Base-by-base conservation (phyloP, 345 rosid genomes). In the Physaria fendleri region DNA sequence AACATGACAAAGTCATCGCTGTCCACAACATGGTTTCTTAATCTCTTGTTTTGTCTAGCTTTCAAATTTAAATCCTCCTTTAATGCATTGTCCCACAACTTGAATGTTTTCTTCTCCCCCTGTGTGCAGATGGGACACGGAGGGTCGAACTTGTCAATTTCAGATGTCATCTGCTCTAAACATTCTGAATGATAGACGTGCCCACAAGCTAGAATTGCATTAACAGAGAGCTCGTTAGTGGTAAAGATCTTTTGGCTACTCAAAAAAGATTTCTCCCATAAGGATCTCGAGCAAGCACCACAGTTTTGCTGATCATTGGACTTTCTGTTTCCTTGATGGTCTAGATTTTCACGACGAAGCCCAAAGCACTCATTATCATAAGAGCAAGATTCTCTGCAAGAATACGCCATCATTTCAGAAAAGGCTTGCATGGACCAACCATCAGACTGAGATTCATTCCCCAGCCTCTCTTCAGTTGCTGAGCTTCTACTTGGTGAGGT, bases 121-220 rank as follows among this genome's bases (percentile, higher is more conserved):
- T 83, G 59, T 11, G 88, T 87, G 69, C 99, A 93, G 50, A 93
- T 39, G 6, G 95, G 99, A 71, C 99, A 93, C 6, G 75, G 49
- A 14, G 99, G 97, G 60, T 89, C 96, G 49, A 83, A 89, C 70
- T 87, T 87, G 54, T 75, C 71, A 18, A 65, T 62, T 63, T 89
- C 97, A 34, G 89, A 76, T 5, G 97, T 93, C 84, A 89, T 69
- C 27, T 73, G 76, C 67, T 93, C 99, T 81, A 93, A 79, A 76
- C 99, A 93, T 24, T 93, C 99, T 2, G 94, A 91, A 62, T 89
- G 97, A 72, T 83, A 93, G 60, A 75, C 85, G 65, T 93, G 99
- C 8, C 97, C 97, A 47, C 95, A 93, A 24, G 72, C 74, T 64
- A 93, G 76, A 58, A 93, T 81, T 5, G 97, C 76, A 35, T 83